A percentile compares a stretch with the other conserved stretches of the same genome.
phyloP scores from a whole-genome alignment of 2,329 filamentous ascomycete genomes.

The Blastomyces silverae region DNA sequence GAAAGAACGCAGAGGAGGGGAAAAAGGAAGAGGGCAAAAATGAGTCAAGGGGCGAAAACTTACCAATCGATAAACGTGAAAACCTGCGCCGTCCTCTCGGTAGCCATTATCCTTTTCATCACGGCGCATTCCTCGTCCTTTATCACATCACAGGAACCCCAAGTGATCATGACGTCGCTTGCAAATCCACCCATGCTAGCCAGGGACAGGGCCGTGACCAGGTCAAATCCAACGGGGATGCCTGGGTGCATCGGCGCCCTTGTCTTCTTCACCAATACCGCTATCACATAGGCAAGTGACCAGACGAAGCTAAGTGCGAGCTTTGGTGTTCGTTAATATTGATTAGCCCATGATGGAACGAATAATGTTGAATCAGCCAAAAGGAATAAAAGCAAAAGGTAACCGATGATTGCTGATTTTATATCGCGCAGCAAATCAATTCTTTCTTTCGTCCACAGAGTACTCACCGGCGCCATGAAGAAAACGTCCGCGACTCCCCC shows the following conservation, averaged over 20 bases:
- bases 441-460: neutral
- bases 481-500: neutral
- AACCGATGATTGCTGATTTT: neutral
- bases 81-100: neutral
- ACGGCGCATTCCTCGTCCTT: neutral
- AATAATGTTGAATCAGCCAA: neutral
- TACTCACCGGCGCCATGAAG: neutral
- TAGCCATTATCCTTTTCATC: neutral
- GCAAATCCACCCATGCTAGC: neutral
- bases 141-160: neutral
- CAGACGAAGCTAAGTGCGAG: neutral
- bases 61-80: neutral
- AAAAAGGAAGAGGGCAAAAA: no score
- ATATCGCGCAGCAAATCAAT: neutral
- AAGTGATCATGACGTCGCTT: neutral
- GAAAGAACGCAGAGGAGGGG: neutral
- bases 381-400: neutral
- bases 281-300: conserved; percentile 2
- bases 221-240: conserved; percentile 4
- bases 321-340: neutral
- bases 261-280: neutral
- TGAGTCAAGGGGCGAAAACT: neutral
- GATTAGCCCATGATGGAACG: neutral
- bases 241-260: neutral
- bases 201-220: neutral